Evolutionary conservation across 805 yeast species (phyloP), one percentile per base, ranked within the genome.

Genomic region (Candida tammaniensis): DNA sequence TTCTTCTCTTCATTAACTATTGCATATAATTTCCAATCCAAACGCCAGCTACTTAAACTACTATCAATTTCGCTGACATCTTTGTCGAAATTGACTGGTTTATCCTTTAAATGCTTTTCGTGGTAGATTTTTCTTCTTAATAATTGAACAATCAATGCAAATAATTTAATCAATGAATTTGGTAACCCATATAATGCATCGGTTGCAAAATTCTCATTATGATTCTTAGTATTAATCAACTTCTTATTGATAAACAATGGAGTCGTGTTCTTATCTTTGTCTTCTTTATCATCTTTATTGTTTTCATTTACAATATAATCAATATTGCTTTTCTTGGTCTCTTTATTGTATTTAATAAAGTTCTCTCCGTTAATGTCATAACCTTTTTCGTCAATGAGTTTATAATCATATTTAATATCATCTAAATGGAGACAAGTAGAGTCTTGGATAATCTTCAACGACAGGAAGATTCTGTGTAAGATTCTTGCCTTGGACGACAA

Each of bases 181-280:
- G 96, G 95, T 36, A 87, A 62, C 0, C 95, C 95, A 53, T 85
- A 86, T 31, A 86, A 64, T 0, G 89, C 85, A 55, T 84, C 94
- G 1, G 89, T 80, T 7, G 88, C 80, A 42, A 82, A 68, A 34
- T 74, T 68, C 42, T 76, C 76, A 48, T 74, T 77, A 37, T 74
- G 74, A 23, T 70, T 59, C 46, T 72, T 76, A 18, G 70, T 61
- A 38, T 66, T 68, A 37, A 67, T 63, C 35, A 65, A 51, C 43
- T 61, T 64, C 42, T 64, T 65, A 46, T 68, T 59, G 9, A 64
- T 64, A 45, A 68, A 68, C 31, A 58, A 49, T 4, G 71, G 72
- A 6, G 70, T 55, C 1, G 67, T 35, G 40, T 16, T 25, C 7
- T 28, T 28, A 21, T 17, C 20, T 22, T 15, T 4, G 4, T 23